Evolutionary conservation across 495 filamentous ascomycete species (phyloP).

Genomic region (Lepraria neglecta): DNA sequence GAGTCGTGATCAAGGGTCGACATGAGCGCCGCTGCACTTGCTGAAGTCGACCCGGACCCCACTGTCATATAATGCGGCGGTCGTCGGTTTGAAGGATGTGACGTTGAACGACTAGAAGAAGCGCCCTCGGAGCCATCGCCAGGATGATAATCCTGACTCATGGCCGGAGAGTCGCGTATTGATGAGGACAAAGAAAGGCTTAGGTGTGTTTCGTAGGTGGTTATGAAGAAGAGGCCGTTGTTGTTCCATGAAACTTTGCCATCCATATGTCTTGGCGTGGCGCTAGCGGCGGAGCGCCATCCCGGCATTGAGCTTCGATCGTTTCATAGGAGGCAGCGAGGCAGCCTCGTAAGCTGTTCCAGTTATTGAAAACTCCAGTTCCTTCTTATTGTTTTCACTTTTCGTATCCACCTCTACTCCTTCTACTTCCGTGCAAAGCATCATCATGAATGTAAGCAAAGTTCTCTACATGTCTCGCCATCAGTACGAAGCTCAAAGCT

Average conservation of each 20-base stretch:
- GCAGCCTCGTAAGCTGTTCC: too few species aligned
- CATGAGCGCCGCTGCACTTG: constrained; percentile 63
- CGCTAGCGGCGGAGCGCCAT: constrained; percentile 18
- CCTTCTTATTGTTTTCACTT: too few species aligned
- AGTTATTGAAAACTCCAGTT: too few species aligned
- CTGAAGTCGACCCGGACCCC: constrained; percentile 71
- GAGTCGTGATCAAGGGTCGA: constrained; percentile 74
- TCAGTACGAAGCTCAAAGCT: too few species aligned
- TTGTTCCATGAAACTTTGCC: constrained; percentile 11
- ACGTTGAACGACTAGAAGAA: constrained; percentile 12
- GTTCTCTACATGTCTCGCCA: too few species aligned
- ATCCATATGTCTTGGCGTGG: constrained; percentile 13
- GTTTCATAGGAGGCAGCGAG: not conserved
- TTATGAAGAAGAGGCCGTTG: constrained; percentile 6
- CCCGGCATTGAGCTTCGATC: constrained; percentile 10
- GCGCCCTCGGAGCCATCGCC: constrained; percentile 40
- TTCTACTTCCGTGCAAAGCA: too few species aligned
- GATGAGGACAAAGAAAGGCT: not conserved
- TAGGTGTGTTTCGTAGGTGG: not conserved
- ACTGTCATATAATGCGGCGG: constrained; percentile 78
- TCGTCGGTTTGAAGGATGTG: constrained; percentile 32
- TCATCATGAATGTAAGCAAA: too few species aligned
- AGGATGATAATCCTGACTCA: constrained; percentile 69
- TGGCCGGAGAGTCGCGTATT: constrained; percentile 31
- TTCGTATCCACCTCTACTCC: too few species aligned